Evolutionary conservation across 2,329 filamentous ascomycete genomes (phyloP).

Genomic region (Xylogone sp.): DNA sequence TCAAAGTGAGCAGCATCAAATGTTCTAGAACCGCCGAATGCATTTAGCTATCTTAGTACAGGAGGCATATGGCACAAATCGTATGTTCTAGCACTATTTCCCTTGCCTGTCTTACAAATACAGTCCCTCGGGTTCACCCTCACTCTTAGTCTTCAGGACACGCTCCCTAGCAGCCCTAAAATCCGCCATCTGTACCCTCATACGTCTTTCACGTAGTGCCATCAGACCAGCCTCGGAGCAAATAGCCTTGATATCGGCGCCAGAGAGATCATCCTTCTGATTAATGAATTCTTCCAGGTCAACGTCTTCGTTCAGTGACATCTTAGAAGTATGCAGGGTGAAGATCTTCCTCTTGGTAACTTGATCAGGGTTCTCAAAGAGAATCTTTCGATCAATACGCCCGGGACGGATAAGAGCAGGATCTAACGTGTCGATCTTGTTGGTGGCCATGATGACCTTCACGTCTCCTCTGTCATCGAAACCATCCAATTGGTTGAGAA

Average conservation of each 20-base stretch:
- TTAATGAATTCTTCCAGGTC: constrained; percentile 98
- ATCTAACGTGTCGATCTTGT: constrained; percentile 98
- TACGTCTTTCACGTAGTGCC: constrained; percentile 88
- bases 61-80: constrained; percentile 13
- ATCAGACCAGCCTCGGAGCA: constrained; percentile 95
- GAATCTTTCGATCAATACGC: constrained; percentile 97
- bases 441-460: constrained; percentile 99
- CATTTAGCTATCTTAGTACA: constrained; percentile 14
- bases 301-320: constrained; percentile 95
- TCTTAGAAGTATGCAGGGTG: constrained; percentile 95
- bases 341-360: constrained; percentile 98
- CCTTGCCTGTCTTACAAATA: constrained; percentile 70
- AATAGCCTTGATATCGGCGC: constrained; percentile 98
- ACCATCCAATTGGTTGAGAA: constrained; percentile 96
- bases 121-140: constrained; percentile 96
- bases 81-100: constrained; percentile 10
- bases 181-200: constrained; percentile 99
- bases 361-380: constrained; percentile 68
- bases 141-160: constrained; percentile 96
- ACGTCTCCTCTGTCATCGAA: constrained; percentile 98
- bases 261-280: constrained; percentile 95
- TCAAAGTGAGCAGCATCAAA: too few species aligned
- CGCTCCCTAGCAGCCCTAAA: constrained; percentile 90
- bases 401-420: constrained; percentile 94
- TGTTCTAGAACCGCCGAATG: not conserved